phyloP scores from a whole-genome alignment of 129 eudicot species.

The Erigeron canadensis region DNA sequence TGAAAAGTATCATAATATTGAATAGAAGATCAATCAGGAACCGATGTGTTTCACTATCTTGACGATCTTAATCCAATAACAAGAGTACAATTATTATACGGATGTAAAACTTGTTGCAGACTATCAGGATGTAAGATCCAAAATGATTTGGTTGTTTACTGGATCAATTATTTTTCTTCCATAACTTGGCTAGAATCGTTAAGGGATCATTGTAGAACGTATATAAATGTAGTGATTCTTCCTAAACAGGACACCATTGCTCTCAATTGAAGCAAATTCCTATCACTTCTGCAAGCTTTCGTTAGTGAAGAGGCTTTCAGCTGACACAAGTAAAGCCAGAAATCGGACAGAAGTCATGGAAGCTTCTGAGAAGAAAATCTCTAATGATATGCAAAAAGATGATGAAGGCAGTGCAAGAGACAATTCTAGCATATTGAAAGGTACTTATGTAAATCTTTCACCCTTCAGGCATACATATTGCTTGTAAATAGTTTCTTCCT shows the following conservation, averaged over 20 bases:
- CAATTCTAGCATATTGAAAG: constrained; percentile 26
- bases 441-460: constrained; percentile 23
- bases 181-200: not conserved
- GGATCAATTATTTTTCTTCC: not conserved
- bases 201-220: not conserved
- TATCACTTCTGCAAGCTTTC: constrained; percentile 93
- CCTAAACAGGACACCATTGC: constrained; percentile 51
- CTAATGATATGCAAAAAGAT: constrained; percentile 19
- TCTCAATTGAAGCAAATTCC: constrained; percentile 53
- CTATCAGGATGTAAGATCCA: not conserved
- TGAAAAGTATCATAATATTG: not conserved
- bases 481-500: not conserved
- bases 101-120: not conserved
- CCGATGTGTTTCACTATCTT: not conserved
- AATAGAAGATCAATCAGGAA: constrained; percentile 1
- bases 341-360: constrained; percentile 25
- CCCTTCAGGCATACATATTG: not conserved
- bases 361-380: constrained; percentile 18
- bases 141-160: not conserved
- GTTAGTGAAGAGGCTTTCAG: constrained; percentile 45
- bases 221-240: constrained; percentile 1
- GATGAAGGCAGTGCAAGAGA: constrained; percentile 20
- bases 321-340: constrained; percentile 32
- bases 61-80: not conserved
- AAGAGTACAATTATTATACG: not conserved